Base-by-base conservation (phyloP, 768 basidiomycete genomes). In the Lactarius tabidus region DNA sequence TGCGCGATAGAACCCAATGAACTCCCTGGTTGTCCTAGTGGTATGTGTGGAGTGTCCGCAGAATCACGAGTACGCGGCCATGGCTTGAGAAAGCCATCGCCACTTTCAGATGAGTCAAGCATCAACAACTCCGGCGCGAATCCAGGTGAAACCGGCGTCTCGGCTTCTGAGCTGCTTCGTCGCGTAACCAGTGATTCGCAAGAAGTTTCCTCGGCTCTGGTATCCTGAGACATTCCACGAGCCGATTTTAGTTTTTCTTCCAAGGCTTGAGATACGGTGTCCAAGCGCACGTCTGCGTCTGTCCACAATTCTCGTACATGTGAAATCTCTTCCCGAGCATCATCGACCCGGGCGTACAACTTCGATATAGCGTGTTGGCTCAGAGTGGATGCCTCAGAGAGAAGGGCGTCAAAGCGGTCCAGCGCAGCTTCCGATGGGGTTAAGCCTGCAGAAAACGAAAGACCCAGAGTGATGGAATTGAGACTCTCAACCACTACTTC, bases 401-500 rank as follows among this genome's bases (percentile, higher is more conserved):
- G 73, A 45, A 83, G 70, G 26, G 75, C 77, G 35, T 80, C 77
- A 23, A 89, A 74, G 41, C 77, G 75, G 48, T 76, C 72, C 52
- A 85, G 73, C 43, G 81, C 78, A 31, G 72, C 69, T 73, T 36
- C 74, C 73, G 31, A 75, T 60, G 65, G 82, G 81, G 28, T 76
- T 71, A 17, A 76, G 72, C 65, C 63, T n/a, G 68, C 53, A 2
- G 63, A 28, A 10, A 35, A 53, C 18, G 66, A 35, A 3, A 72
- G 62, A 20, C 79, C 74, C 8, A 77, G 73, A 14, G 82, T 82
- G 12, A 85, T 81, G 5, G 77, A 70, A 48, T 82, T 83, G 41
- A 90, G 81, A 68, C 81, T 82, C 6, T 81, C 75, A 36, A 90
- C 76, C 35, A 88, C 78, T 57, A 77, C 79, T 55, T 83, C 80